Base-by-base conservation (phyloP, 805 yeast species). In the Candida tibetensis region DNA sequence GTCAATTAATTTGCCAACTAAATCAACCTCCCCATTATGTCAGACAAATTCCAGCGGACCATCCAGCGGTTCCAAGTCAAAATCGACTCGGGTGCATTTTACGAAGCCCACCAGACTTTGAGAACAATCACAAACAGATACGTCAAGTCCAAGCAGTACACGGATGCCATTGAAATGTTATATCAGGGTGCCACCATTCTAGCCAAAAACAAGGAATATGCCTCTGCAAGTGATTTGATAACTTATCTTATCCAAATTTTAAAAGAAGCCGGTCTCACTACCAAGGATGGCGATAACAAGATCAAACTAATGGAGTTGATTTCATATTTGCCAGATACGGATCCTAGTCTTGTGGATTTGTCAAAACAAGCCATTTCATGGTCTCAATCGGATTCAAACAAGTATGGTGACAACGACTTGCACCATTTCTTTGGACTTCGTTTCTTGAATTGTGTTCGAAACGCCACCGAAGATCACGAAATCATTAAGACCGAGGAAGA, bases 41-140 rank as follows among this genome's bases (percentile, higher is more conserved):
- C 44, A n/a, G 46, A 35, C 39, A 81, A 79, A 52, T 60, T 83
- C 17, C 70, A 73, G 37, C 74, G 76, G 50, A 82, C 88, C 1
- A 60, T 83, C 31, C 77, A 72, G 16, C 67, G 93, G 47, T 84
- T 83, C 64, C 77, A 81, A 53, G 73, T 69, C 30, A 81, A 85
- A 51, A 82, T 91, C 46, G 76, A 74, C 35, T 74, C 74, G 34
- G 87, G 86, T 2, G 85, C 89, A 39, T 88, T 74, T 64, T 91
- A 91, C 58, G 99, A 93, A 58, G 98, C 98, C 0, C 96, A 91
- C 58, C 98, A 93, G 61, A 90, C 96, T 0, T 72, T 93, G 36
- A 72, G 96, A 53, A 88, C 98, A 4, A 85, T 91, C 37, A 85
- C 86, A 29, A 89, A 89, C 48, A 73, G 99, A 55, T 84, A 85